Conservation (phyloP, 441 rosid species). For the Pelargonium cotyledonis region DNA sequence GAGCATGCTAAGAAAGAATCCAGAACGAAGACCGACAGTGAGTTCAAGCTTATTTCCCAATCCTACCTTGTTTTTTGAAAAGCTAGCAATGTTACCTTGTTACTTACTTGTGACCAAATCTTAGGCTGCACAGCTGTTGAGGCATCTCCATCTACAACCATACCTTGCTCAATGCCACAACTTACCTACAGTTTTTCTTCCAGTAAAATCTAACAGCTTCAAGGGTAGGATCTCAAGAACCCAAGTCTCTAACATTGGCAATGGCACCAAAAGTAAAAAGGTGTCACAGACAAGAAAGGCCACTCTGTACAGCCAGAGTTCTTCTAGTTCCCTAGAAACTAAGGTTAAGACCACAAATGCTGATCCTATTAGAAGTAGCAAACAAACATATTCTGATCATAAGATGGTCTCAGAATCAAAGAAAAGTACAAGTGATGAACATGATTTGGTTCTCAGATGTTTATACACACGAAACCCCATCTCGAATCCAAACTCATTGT, state of each 20-base stretch:
- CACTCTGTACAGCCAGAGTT: no score
- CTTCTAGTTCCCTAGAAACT: no score
- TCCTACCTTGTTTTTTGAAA: background rate
- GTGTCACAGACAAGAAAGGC: no score
- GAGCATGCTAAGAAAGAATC: slow-evolving; percentile 90
- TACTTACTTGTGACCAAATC: slow-evolving; percentile 5
- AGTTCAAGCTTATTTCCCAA: slow-evolving; percentile 29
- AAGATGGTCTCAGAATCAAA: background rate
- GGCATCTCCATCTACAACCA: slow-evolving; percentile 77
- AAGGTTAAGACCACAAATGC: no score
- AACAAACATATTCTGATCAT: no score
- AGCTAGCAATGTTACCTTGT: slow-evolving; percentile 9
- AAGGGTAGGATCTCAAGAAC: slow-evolving; percentile 59
- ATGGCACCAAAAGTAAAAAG: slow-evolving; percentile 16
- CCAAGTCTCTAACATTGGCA: slow-evolving; percentile 32
- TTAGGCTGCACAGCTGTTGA: slow-evolving; percentile 83
- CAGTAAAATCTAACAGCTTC: slow-evolving; percentile 47
- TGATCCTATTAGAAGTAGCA: no score
- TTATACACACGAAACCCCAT: slow-evolving; percentile 1
- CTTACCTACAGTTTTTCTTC: slow-evolving; percentile 69
- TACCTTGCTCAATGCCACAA: slow-evolving; percentile 62
- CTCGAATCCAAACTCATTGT: background rate
- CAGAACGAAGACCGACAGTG: slow-evolving; percentile 87
- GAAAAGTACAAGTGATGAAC: background rate
- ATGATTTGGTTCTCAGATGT: background rate